Evolutionary conservation across 495 filamentous ascomycete genomes (phyloP).

Genomic region (Apiosordaria backusii): DNA sequence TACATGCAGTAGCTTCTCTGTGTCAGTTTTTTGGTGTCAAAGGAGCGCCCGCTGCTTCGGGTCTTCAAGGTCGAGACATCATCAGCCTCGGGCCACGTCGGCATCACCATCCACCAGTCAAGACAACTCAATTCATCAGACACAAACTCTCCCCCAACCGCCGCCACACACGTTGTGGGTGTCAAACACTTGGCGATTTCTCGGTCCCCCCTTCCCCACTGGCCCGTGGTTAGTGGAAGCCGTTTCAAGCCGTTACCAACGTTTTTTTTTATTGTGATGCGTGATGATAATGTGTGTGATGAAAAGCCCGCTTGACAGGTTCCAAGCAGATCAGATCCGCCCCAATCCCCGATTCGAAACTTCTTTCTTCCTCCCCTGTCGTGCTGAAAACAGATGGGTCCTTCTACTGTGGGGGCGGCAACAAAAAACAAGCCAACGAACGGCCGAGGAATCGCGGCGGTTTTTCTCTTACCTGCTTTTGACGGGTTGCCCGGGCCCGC

Average conservation of each 20-base stretch:
- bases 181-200: neutral
- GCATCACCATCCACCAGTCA: no score
- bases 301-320: neutral
- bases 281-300: neutral
- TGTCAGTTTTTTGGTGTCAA: neutral
- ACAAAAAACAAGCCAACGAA: neutral
- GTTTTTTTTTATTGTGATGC: neutral
- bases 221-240: no score
- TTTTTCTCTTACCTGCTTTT: neutral
- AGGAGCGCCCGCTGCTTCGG: neutral
- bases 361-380: neutral
- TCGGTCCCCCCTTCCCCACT: neutral
- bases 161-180: neutral
- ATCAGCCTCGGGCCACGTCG: neutral
- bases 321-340: neutral
- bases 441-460: neutral
- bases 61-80: neutral
- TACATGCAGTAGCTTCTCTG: neutral
- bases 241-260: neutral
- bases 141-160: neutral
- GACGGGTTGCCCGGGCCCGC: neutral
- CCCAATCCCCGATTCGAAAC: neutral
- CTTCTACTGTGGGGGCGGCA: neutral
- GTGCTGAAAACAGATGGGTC: constrained; percentile 9
- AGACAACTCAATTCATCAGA: no score